These are phyloP conservation scores for Trypanosoma vivax DNA, from an alignment of 208 protist species.

Conservation along the genomic window DNA sequence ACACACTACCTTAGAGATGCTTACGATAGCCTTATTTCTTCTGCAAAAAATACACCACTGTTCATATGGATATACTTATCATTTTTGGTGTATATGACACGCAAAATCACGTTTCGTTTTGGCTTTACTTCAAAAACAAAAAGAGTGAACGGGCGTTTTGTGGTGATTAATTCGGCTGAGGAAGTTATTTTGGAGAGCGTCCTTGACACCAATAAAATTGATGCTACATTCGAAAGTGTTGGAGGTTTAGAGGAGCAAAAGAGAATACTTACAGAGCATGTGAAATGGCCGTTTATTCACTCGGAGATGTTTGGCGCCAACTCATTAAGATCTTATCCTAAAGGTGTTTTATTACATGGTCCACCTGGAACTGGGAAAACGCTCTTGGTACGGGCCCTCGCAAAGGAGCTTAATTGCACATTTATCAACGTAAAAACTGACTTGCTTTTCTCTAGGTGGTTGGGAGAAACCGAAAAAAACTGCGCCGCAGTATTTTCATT, in stretches of 20 bases:
- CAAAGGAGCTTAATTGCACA: constrained; percentile 97
- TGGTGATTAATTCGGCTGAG: constrained; percentile 59
- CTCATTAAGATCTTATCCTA: constrained; percentile 93
- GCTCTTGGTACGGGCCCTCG: constrained; percentile 96
- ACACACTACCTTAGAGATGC: background rate
- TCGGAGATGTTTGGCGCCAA: constrained; percentile 67
- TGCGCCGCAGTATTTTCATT: constrained; percentile 86
- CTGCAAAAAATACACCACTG: constrained; percentile 34
- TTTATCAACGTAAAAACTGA: constrained; percentile 98
- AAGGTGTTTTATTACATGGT: constrained; percentile 99
- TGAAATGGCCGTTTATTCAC: constrained; percentile 82
- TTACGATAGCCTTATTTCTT: background rate
- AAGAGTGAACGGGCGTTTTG: constrained; percentile 27
- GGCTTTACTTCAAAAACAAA: constrained; percentile 37
- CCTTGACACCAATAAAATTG: constrained; percentile 61
- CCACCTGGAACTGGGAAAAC: constrained; percentile 99
- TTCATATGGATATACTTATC: constrained; percentile 72
- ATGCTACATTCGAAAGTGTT: constrained; percentile 52
- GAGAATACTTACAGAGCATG: constrained; percentile 60
- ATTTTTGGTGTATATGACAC: constrained; percentile 45
- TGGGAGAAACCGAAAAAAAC: constrained; percentile 97
- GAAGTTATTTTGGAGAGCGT: constrained; percentile 53
- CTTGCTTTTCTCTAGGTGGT: constrained; percentile 85
- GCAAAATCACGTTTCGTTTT: constrained; percentile 35
- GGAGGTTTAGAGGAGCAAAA: constrained; percentile 80